Evolutionary conservation across 179 eudicot species (phyloP), one percentile per base, ranked within the genome.

Genomic region (Sideroxylon spinosum): DNA sequence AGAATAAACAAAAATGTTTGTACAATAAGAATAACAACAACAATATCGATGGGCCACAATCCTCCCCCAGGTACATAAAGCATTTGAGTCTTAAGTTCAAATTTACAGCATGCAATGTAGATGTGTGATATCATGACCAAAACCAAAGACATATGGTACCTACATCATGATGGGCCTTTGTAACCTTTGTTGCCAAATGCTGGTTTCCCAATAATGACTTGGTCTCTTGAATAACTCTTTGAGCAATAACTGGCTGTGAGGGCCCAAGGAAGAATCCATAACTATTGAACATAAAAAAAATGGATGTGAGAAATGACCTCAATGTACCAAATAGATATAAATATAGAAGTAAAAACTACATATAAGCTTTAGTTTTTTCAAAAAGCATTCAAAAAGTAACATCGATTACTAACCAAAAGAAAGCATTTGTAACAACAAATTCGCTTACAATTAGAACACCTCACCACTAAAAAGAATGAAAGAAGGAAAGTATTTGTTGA

Each of bases 241-340:
- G 97, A 73, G 98, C 92, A 88, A 94, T 93, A 78, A 91, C 94
- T 0, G 98, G 97, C 75, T 87, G 88, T 13, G 97, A 91, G 65
- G 98, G 97, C 23, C 98, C 98, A 85, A 94, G 93, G 84, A 94
- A 94, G 9, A 93, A 89, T 57, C 98, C 98, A 79, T 80, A 94
- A 76, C 98, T 94, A 93, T 89, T 89, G 68, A 73, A 60, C 19
- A 80, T 50, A 10, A 66, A 52, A 59, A 37, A 37, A 62, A 74
- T 19, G 3, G 13, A 4, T 46, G 5, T 25, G 7, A 76, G 46
- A 3, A 61, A 76, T 22, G 65, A 44, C 44, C 8, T 13, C 60
- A 16, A 16, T 22, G 16, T 19, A 44, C 28, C 23, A 22, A 8
- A 29, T 9, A 56, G 0, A 14, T 32, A 26, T 26, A 71, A 25